phyloP scores from a whole-genome alignment of 1,284 basidiomycete genomes.

The Tilletia caries region DNA sequence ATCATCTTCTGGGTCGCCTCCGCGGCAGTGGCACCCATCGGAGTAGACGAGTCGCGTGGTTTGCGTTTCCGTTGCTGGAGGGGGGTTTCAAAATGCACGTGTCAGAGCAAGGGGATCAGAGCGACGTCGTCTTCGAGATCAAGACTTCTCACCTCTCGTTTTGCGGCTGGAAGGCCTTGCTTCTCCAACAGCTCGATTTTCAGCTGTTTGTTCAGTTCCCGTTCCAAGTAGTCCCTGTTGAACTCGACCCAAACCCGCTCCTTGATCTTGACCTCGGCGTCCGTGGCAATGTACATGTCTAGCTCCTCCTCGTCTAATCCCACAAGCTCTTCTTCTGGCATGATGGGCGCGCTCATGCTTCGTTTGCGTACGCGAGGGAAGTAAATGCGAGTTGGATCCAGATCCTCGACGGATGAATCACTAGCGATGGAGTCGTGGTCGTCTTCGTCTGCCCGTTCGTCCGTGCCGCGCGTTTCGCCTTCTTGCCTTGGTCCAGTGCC shows the following conservation, averaged over 20 bases:
- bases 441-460: background rate
- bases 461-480: background rate
- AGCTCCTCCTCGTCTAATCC: conserved; percentile 85
- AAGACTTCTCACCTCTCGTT: background rate
- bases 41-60: conserved; percentile 15
- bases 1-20: conserved; percentile 51
- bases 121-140: background rate
- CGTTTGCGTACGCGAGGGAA: background rate
- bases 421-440: background rate
- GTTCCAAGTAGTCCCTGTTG: conserved; percentile 89
- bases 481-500: background rate
- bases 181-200: conserved; percentile 51
- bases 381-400: conserved; percentile 7
- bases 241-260: conserved; percentile 94
- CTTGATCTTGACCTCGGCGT: conserved; percentile 82
- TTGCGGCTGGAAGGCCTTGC: conserved; percentile 32
- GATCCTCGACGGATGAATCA: conserved; percentile 2
- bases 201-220: conserved; percentile 54
- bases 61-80: background rate
- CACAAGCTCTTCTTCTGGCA: conserved; percentile 30
- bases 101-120: background rate
- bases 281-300: conserved; percentile 72
- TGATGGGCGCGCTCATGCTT: background rate
- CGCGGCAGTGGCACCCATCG: conserved; percentile 29
- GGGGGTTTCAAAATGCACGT: no score